Evolutionary conservation across 2,329 filamentous ascomycete genomes (phyloP).

Genomic region (Hypoxylon sp.): DNA sequence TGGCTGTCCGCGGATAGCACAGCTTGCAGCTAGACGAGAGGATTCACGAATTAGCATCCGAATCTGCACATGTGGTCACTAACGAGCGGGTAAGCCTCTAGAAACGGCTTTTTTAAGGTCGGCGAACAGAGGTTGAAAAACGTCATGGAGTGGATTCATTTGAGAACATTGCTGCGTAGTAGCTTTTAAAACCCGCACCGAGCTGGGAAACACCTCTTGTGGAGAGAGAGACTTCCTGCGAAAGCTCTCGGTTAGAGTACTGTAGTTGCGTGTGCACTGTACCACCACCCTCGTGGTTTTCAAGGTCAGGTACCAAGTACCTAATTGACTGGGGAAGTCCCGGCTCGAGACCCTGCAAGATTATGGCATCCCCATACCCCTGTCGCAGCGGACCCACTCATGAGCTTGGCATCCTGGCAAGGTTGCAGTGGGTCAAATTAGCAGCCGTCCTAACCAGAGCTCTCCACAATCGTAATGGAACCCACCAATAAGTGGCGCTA

Average conservation of each 20-base stretch:
- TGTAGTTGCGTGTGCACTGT: conserved; percentile 30
- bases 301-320: conserved; percentile 9
- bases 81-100: conserved; percentile 21
- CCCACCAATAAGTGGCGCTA: conserved; percentile 21
- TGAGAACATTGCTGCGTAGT: neutral
- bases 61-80: conserved; percentile 29
- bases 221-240: conserved; percentile 13
- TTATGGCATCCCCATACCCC: conserved; percentile 13
- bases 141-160: conserved; percentile 14
- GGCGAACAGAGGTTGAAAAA: conserved; percentile 25
- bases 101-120: conserved; percentile 27
- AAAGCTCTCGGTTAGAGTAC: conserved; percentile 31
- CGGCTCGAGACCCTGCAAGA: conserved; percentile 29
- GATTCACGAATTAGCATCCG: conserved; percentile 27
- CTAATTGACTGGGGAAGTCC: conserved; percentile 35
- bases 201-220: conserved; percentile 21
- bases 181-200: neutral
- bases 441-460: conserved; percentile 31
- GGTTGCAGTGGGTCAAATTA: conserved; percentile 40
- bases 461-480: conserved; percentile 14
- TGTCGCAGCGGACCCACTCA: conserved; percentile 19
- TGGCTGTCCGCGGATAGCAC: conserved; percentile 23
- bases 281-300: conserved; percentile 2
- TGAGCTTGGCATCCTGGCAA: conserved; percentile 14
- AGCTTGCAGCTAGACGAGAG: conserved; percentile 2